These are phyloP conservation scores for Candida corydali DNA, from an alignment of 805 yeast genomes.

Conservation along the genomic window DNA sequence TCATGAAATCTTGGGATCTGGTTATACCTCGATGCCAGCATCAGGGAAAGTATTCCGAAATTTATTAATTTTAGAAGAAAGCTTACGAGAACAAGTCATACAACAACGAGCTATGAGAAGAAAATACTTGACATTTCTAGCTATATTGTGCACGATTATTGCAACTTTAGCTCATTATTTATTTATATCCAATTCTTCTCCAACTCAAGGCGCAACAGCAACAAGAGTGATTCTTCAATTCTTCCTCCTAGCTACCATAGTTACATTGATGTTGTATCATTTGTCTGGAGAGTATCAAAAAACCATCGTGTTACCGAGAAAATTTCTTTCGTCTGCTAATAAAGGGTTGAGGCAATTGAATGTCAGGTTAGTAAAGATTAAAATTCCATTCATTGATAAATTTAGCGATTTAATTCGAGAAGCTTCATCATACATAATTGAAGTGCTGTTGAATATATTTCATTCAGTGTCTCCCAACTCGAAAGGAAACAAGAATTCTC, in stretches of 20 bases:
- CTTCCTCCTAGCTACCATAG: conserved; percentile 53
- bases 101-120: conserved; percentile 64
- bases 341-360: conserved; percentile 85
- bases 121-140: conserved; percentile 54
- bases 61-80: conserved; percentile 79
- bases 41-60: conserved; percentile 78
- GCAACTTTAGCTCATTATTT: conserved; percentile 38
- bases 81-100: conserved; percentile 74
- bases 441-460: conserved; percentile 23
- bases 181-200: conserved; percentile 22
- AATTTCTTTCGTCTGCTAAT: conserved; percentile 77
- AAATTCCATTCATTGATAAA: conserved; percentile 28
- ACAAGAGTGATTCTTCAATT: conserved; percentile 45
- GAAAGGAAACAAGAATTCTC: conserved; percentile 25
- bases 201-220: conserved; percentile 24
- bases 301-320: conserved; percentile 77
- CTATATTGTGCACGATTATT: conserved; percentile 35
- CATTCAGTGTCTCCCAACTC: conserved; percentile 34
- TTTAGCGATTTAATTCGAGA: conserved; percentile 35
- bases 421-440: conserved; percentile 26
- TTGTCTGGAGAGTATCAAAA: conserved; percentile 86
- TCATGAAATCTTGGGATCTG: conserved; percentile 16
- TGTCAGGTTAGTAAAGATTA: conserved; percentile 66
- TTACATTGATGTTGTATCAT: conserved; percentile 74
- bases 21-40: conserved; percentile 37